Base-by-base conservation (phyloP, 371 early-diverging fungal genomes). In the Mortierella sp. region DNA sequence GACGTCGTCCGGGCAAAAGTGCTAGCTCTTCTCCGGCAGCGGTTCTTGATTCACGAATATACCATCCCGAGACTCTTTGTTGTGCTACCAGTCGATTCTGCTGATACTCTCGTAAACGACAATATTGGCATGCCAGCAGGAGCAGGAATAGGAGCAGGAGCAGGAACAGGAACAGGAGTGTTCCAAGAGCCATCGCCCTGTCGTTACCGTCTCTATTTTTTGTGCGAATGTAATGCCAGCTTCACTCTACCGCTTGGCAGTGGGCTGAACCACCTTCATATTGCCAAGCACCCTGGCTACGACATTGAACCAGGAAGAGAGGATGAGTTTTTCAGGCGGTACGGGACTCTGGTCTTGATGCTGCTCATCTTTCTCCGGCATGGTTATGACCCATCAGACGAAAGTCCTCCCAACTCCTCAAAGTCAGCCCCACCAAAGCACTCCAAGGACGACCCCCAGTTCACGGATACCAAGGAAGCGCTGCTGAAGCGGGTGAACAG, bases 181-280 rank as follows among this genome's bases (percentile, higher is more conserved):
- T 55, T 40, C 21, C 69, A 11, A 55, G 51, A 54, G 5, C 37
- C 24, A 44, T 37, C 67, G 11, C 24, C 21, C 34, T 37, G 40
- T n/a, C 75, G 72, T 21, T 80, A 74, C 61, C 81, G 85, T 9
- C 76, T 85, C 54, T 85, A 76, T 51, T 81, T 85, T 34, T 55
- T 85, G 48, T 85, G 85, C 34, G 85, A 85, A 31, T 85, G 85
- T 28, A 76, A 79, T 24, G 40, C 76, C 13, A 76, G 79, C 34
- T 85, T 80, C 67, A 81, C 81, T n/a, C 59, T 77, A 3, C 85
- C 85, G 19, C 78, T 85, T 26, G 85, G 85, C 51, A 85, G 85
- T n/a, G 85, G 81, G 71, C 46, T 85, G 44, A 85, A 85, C 51
- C 85, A 85, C 37, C 64, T 85, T 13, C 85, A 85, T 24, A 85